A percentile compares a stretch with the other conserved stretches of the same genome.
These are phyloP conservation scores for Scedosporium aurantiacum DNA, from an alignment of 2,329 filamentous ascomycete genomes.

Conservation along the genomic window DNA sequence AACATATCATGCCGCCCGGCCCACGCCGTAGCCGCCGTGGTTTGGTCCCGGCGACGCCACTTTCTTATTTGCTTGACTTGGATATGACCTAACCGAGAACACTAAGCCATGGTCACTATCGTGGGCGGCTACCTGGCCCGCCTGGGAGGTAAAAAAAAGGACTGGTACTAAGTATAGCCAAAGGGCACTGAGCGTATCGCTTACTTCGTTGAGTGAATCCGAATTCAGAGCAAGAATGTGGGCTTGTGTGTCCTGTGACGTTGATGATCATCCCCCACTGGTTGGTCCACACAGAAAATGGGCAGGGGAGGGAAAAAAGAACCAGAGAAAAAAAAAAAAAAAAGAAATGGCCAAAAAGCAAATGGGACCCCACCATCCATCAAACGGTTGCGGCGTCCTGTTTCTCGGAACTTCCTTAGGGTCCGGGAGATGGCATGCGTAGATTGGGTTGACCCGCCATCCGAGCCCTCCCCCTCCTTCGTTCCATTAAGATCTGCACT, in stretches of 20 bases:
- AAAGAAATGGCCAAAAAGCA: background rate
- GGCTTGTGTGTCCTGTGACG: constrained; percentile 2
- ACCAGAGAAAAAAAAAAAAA: too few species aligned
- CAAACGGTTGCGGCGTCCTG: background rate
- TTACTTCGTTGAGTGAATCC: background rate
- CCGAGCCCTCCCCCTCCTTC: background rate
- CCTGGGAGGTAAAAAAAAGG: background rate
- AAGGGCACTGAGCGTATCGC: background rate
- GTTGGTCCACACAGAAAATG: background rate
- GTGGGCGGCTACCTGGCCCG: background rate
- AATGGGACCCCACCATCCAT: background rate
- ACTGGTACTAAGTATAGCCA: background rate
- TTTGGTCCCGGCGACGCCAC: background rate
- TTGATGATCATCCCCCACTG: constrained; percentile 1
- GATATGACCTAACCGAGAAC: background rate
- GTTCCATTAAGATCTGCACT: background rate
- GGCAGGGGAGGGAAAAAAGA: background rate
- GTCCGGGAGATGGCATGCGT: background rate
- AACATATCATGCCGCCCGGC: background rate
- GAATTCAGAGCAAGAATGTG: background rate
- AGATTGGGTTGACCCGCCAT: background rate
- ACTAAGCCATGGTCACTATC: background rate
- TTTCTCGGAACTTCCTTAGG: background rate
- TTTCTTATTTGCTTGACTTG: background rate
- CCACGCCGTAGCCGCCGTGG: background rate